Base-by-base conservation (phyloP, 768 basidiomycete species). In the Suillus decipiens region DNA sequence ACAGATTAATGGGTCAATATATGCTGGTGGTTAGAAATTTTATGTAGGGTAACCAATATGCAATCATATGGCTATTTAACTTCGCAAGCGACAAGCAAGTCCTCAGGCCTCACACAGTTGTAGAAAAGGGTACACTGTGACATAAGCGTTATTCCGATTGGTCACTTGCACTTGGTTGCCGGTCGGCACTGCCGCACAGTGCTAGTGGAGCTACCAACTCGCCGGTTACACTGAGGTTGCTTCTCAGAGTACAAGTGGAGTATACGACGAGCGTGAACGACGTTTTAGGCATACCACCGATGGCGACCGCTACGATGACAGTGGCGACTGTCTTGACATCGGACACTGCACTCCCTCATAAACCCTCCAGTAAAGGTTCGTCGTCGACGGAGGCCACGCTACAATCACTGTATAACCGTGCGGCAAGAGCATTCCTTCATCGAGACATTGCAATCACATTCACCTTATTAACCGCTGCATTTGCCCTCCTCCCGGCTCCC, bases 351-450 rank as follows among this genome's bases (percentile, higher is more conserved):
- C 65, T 79, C 47, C 72, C 79, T 11, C 73, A 82, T 56, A 83
- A 80, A 69, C 77, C 73, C 11, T 63, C 65, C 47, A 53, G 54
- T 10, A 31, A 63, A 15, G 55, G 66, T 2, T 65, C 68, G n/a
- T 64, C 73, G 14, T 69, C 79, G 14, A 75, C 82, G 0, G 74
- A 77, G 7, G 80, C 83, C 7, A 86, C 87, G 3, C 77, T 94
- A 37, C 84, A 88, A 48, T 84, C 89, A 12, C 79, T 94, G 55
- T 93, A 94, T 76, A 81, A 84, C 69, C 87, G 89, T 61, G 92
- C 93, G 33, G 87, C 89, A 50, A 83, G 86, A 51, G 89, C 91
- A 1, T 94, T 95, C 70, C 82, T 94, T 47, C 86, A 86, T 62
- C 88, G 88, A 62, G 88, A 93, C 70, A 77, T 89, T 53, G 69